These are phyloP conservation scores for Porpolomopsis calyptriformis DNA, from an alignment of 768 basidiomycete genomes.

Conservation along the genomic window DNA sequence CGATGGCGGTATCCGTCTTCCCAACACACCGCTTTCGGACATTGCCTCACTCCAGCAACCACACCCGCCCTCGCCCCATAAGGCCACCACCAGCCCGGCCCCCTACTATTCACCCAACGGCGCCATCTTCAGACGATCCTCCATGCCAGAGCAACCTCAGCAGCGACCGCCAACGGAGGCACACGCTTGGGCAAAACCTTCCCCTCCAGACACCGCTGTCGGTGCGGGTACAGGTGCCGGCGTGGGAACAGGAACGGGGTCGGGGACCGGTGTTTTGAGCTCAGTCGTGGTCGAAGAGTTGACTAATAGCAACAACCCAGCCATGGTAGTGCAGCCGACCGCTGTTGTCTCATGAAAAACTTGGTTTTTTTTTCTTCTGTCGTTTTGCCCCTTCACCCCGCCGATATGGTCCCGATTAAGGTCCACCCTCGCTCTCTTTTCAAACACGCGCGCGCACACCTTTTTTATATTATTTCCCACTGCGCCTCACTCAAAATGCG, in stretches of 20 bases:
- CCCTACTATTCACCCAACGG: slow-evolving; percentile 1
- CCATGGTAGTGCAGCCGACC: slow-evolving; percentile 4
- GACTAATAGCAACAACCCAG: slow-evolving; percentile 2
- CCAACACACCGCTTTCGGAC: slow-evolving; percentile 62
- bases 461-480: background rate
- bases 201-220: background rate
- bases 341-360: slow-evolving; percentile 3
- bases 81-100: background rate
- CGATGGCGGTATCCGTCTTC: slow-evolving; percentile 60
- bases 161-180: slow-evolving; percentile 4
- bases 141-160: slow-evolving; percentile 8
- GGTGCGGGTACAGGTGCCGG: too few species aligned
- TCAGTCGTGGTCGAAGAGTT: background rate
- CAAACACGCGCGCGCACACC: background rate
- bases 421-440: too few species aligned
- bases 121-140: slow-evolving; percentile 8
- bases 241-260: too few species aligned
- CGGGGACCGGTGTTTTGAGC: background rate
- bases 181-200: slow-evolving; percentile 7
- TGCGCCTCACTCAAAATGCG: background rate
- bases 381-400: background rate
- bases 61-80: slow-evolving; percentile 3
- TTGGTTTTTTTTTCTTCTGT: background rate
- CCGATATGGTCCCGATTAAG: too few species aligned
- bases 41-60: slow-evolving; percentile 38